A percentile compares a stretch with the other conserved stretches of the same genome.
phyloP scores from a whole-genome alignment of 805 yeast genomes.

The Grigorovia transvaalensis region DNA sequence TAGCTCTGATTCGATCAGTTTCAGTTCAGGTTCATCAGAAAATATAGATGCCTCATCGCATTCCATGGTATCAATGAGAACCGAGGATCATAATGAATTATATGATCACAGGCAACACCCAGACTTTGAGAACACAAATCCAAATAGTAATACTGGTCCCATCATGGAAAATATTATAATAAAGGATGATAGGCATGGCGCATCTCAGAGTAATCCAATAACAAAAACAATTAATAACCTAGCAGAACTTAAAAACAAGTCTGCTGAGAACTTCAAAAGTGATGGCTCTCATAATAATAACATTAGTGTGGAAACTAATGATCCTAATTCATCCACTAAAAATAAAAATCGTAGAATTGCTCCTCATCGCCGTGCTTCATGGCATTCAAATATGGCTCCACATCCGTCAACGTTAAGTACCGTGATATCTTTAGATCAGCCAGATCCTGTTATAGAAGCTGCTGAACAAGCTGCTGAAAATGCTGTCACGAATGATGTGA shows the following conservation, averaged over 20 bases:
- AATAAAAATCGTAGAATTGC: not conserved
- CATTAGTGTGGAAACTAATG: not conserved
- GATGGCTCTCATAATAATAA: constrained; percentile 1
- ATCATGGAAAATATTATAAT: too few relatives aligned
- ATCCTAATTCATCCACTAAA: not conserved
- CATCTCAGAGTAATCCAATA: too few relatives aligned
- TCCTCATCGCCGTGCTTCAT: constrained; percentile 1
- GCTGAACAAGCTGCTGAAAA: constrained; percentile 1
- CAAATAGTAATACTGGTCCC: not conserved
- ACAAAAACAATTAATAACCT: not conserved
- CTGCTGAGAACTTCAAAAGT: not conserved
- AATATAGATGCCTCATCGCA: constrained; percentile 16
- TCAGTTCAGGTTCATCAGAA: constrained; percentile 12
- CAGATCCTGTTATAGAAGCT: constrained; percentile 21
- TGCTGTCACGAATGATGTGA: not conserved
- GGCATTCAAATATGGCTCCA: constrained; percentile 1
- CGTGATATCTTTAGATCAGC: not conserved
- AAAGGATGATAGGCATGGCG: too few relatives aligned
- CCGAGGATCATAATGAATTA: constrained; percentile 31
- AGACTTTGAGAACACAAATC: constrained; percentile 28
- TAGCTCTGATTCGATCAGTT: constrained; percentile 1
- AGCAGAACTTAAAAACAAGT: not conserved
- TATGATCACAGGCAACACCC: constrained; percentile 43
- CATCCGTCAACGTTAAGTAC: not conserved
- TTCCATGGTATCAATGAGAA: constrained; percentile 30